These are phyloP conservation scores for Sarocladiaceae sp. DNA, from an alignment of 2,329 filamentous ascomycete species.

Conservation along the genomic window DNA sequence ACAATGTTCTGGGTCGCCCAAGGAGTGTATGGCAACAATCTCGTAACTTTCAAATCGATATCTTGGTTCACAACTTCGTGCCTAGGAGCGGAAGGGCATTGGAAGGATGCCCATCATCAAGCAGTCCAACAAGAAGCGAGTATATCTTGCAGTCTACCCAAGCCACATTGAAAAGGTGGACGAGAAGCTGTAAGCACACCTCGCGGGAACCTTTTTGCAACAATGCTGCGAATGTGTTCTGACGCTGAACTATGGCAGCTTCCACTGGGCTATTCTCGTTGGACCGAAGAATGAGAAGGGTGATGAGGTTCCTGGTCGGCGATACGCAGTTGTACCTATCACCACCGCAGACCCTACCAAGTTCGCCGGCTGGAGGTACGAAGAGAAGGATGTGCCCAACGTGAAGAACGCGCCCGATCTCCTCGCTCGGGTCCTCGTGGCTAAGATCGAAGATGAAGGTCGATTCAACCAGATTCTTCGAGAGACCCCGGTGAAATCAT, in stretches of 20 bases:
- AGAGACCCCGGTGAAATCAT: constrained; percentile 23
- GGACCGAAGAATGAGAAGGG: constrained; percentile 22
- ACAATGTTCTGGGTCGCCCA: too few relatives aligned
- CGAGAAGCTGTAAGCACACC: not conserved
- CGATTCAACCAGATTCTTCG: constrained; percentile 26
- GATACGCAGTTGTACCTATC: constrained; percentile 1
- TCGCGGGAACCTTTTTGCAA: not conserved
- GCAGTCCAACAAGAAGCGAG: constrained; percentile 7
- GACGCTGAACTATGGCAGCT: constrained; percentile 17
- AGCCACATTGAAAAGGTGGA: constrained; percentile 2
- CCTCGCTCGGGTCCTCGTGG: constrained; percentile 30
- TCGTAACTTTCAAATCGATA: too few relatives aligned
- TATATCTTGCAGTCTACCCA: constrained; percentile 5
- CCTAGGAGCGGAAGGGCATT: too few relatives aligned
- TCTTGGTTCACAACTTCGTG: too few relatives aligned
- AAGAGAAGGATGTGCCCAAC: constrained; percentile 23
- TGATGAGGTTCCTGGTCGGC: constrained; percentile 15
- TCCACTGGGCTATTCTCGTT: constrained; percentile 24
- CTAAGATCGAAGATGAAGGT: constrained; percentile 29
- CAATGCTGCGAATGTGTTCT: not conserved
- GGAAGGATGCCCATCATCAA: not conserved
- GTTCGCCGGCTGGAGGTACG: constrained; percentile 62
- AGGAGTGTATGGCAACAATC: too few relatives aligned
- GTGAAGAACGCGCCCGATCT: constrained; percentile 20
- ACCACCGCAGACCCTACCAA: constrained; percentile 18